Percentiles rank a stretch among this genome's conserved stretches.
Conservation (phyloP, 2,329 filamentous ascomycete genomes). For the Fusarium sp. region DNA sequence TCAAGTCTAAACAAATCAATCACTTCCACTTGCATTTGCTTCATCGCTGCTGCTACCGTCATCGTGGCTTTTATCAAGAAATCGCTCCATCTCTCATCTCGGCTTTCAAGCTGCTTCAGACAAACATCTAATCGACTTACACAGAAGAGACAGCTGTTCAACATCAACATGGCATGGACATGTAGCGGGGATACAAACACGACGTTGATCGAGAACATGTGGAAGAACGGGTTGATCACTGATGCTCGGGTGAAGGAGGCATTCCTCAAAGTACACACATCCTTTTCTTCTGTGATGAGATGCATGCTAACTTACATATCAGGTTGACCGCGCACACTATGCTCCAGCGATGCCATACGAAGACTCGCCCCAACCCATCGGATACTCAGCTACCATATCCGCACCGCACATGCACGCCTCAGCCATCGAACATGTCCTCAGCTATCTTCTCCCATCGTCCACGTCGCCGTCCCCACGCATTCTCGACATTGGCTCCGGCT, state of each 20-base stretch:
- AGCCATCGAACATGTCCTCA: constrained; percentile 63
- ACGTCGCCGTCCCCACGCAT: constrained; percentile 62
- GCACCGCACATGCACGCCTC: constrained; percentile 72
- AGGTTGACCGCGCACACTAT: constrained; percentile 93
- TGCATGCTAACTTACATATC: constrained; percentile 21
- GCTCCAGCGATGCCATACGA: constrained; percentile 77
- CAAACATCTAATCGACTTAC: constrained; percentile 9
- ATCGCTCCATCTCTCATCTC: constrained; percentile 1
- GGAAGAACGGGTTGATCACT: constrained; percentile 77
- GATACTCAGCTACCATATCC: constrained; percentile 67
- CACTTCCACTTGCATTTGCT: accelerated
- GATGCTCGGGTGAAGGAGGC: constrained; percentile 79
- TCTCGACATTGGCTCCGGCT: constrained; percentile 81
- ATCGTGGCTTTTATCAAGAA: constrained; percentile 32
- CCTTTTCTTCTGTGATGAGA: not conserved
- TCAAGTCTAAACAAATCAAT: too few species aligned
- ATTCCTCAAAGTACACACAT: constrained; percentile 73
- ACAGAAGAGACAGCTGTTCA: constrained; percentile 10
- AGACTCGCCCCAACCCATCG: constrained; percentile 68
- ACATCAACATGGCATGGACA: constrained; percentile 84
- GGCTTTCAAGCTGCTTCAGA: not conserved
- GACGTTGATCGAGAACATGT: constrained; percentile 83
- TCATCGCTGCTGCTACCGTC: not conserved
- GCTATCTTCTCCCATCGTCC: constrained; percentile 56
- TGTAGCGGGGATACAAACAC: constrained; percentile 81